Conservation (phyloP, 2,329 filamentous ascomycete species). For the Aspergillus alliaceus region DNA sequence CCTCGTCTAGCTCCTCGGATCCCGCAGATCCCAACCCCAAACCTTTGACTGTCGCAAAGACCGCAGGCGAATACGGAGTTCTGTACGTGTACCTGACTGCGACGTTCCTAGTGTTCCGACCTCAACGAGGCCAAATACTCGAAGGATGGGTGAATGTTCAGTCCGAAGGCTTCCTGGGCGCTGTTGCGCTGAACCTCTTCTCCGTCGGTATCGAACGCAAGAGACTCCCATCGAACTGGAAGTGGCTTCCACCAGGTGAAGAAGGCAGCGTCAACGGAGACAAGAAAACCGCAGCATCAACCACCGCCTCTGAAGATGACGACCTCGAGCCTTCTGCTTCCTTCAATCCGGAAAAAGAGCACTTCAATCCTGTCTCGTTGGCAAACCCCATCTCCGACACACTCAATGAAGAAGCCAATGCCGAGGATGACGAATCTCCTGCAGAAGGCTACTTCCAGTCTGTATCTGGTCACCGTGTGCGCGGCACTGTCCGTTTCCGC, state of each 20-base stretch:
- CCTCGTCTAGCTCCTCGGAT: slow-evolving; percentile 31
- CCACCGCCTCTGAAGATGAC: slow-evolving; percentile 28
- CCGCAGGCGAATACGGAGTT: slow-evolving; percentile 78
- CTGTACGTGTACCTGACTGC: slow-evolving; percentile 86
- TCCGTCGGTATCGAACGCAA: slow-evolving; percentile 81
- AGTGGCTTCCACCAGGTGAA: slow-evolving; percentile 66
- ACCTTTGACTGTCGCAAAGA: slow-evolving; percentile 42
- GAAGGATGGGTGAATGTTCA: slow-evolving; percentile 83
- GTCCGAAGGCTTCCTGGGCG: slow-evolving; percentile 82
- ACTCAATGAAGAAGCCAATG: slow-evolving; percentile 27
- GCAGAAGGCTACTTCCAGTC: slow-evolving; percentile 75
- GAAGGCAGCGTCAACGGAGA: slow-evolving; percentile 20
- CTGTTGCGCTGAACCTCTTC: slow-evolving; percentile 89
- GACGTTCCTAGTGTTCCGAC: slow-evolving; percentile 81
- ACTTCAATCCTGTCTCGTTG: slow-evolving; percentile 38
- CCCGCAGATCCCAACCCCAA: slow-evolving; percentile 32
- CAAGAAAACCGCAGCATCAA: slow-evolving; percentile 2
- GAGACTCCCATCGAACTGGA: slow-evolving; percentile 75
- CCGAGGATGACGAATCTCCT: slow-evolving; percentile 53
- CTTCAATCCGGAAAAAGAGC: slow-evolving; percentile 40
- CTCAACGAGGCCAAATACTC: slow-evolving; percentile 69
- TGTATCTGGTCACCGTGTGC: slow-evolving; percentile 66
- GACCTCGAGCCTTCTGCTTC: slow-evolving; percentile 23
- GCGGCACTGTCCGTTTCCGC: slow-evolving; percentile 70
- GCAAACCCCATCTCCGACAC: slow-evolving; percentile 28